Evolutionary conservation across 1,284 basidiomycete genomes (phyloP), one percentile per base, ranked within the genome.

Genomic region (Singerocomus inundabilis): DNA sequence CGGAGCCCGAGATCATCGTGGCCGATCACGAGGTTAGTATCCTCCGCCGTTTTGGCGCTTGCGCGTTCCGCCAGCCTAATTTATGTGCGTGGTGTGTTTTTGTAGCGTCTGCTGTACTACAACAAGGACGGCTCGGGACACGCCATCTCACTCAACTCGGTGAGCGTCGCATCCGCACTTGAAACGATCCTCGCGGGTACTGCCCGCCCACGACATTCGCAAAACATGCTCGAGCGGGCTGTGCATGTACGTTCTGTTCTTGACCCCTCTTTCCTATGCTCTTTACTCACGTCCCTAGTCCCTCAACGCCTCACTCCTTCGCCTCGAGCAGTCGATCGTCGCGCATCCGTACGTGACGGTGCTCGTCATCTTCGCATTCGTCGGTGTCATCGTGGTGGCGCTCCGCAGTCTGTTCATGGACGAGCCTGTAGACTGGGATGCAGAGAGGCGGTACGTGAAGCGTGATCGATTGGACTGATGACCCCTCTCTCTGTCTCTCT

Each of bases 141-240:
- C 24, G 70, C 69, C 5, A 79, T 94, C 54, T 62, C 72, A 34
- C 70, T 93, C 30, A 77, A 81, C 1, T 68, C 70, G 3, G 62
- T 73, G 7, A 82, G 77, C 53, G 72, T 94, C 24, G 87, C 88
- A 53, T 79, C 82, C 0, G 77, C 90, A 0, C 72, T 96, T 9
- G 85, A 91, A 40, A 84, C 80, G 7, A 80, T 87, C 11, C 74
- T 80, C 3, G 71, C 72, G 21, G 83, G 84, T 0, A 75, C 76
- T 7, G 67, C 87, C 0, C 52, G 63, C 9, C 77, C 80, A 46
- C 85, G 84, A 60, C 69, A 88, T 52, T 90, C 88, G 2, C 86
- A 87, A 61, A 89, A 82, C 58, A 44, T 77, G 8, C 60, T 88
- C 16, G 88, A 91, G 63, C 76, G 88, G 31, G 60, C 77, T n/a